Base-by-base conservation (phyloP, 257 asterid species). In the Verbena officinalis region DNA sequence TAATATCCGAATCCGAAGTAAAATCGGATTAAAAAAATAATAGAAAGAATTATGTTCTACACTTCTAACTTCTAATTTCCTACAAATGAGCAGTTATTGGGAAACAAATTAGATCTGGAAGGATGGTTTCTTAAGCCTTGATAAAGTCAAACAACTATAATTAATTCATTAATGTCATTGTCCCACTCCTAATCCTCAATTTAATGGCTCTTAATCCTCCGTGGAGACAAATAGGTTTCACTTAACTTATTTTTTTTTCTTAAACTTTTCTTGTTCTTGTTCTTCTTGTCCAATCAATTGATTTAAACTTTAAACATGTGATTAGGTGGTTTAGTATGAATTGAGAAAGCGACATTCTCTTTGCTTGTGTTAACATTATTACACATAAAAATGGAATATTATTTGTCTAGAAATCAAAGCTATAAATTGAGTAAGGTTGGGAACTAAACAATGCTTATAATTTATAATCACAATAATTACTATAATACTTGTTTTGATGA, bases 61-160 rank as follows among this genome's bases (percentile, higher is more conserved):
- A 30, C 36, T 30, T 30, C 5, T 40, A 21, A 7, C 17, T 59
- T 43, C 3, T 11, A 44, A 21, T n/a, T 13, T 45, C 12, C 55
- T 19, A 62, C 56, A 19, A 31, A 7, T 38, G 64, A 30, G 34
- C 22, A 55, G 56, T 55, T 20, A 42, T 66, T 21, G 54, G 36
- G 62, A 42, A 55, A 65, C 42, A 54, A 38, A 23, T 30, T 30
- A 14, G 48, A 55, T 64, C 64, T 62, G 64, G 63, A 70, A 70
- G 75, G 30, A 61, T 70, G 75, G 69, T 61, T 70, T 59, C 48
- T 70, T 30, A 55, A 54, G 59, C 20, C 21, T 46, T 48, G 5
- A 34, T 5, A 70, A 70, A 70, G 75, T 70, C 75, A 70, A 70
- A 54, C 75, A 43, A 31, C 17, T 7, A 69, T 61, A 20, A 59